Base-by-base conservation (phyloP, 306 rosid genomes). In the Styphnolobium japonicum region DNA sequence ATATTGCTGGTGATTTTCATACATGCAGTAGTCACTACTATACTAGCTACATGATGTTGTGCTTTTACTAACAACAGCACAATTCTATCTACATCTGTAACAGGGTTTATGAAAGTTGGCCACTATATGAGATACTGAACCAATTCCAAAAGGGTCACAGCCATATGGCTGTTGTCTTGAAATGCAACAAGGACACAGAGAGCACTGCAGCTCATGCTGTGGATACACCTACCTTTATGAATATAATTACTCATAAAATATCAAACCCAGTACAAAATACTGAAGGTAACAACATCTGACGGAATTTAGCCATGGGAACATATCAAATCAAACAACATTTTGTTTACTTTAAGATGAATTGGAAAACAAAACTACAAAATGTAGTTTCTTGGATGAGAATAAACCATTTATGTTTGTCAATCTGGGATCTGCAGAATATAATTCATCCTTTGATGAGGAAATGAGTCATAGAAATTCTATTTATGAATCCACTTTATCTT, bases 121-220 rank as follows among this genome's bases (percentile, higher is more conserved):
- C 98, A 76, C 75, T 94, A 29, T 94, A 94, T 81, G 97, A 88
- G 49, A 85, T 94, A 73, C 51, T 94, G 77, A 92, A 85, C 45
- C 89, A 89, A 79, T 92, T 92, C 79, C 90, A 81, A 58, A 78
- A 77, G 71, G 94, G 98, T 55, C 90, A 90, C 49, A 90, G 97
- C 66, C 98, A 94, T 72, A 92, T 94, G 96, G 98, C 90, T 51
- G 81, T 86, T 75, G 98, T 94, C 23, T 76, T 92, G 64, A 89
- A 86, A 69, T 57, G 74, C 52, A 83, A 78, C 33, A 83, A 62
- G 58, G 85, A 74, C 65, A 25, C 11, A 61, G 60, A 53, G 33
- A 60, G 5, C 74, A 73, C 10, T 51, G 49, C 63, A 77, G 23
- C 80, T 76, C 46, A 74, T 61, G 36, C 74, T 22, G 69, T 21